Percentiles rank a stretch among this genome's conserved stretches.
phyloP scores from a whole-genome alignment of 495 filamentous ascomycete species.

The Bacidia rubella region DNA sequence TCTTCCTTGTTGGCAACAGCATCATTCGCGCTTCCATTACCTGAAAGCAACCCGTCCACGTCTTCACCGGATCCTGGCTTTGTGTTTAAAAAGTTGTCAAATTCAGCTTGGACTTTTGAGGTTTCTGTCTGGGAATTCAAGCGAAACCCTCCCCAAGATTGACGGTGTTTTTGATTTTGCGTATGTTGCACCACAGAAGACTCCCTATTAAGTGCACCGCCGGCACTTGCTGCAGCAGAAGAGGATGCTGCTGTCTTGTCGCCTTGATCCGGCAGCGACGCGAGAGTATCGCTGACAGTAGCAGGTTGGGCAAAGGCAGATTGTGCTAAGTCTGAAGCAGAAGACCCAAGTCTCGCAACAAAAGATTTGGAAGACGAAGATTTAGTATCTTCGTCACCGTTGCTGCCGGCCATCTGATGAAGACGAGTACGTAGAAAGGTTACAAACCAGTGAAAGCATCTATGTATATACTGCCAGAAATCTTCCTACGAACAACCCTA shows the following conservation, averaged over 20 bases:
- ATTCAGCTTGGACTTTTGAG: neutral
- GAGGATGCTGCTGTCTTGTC: neutral
- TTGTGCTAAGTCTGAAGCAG: slow-evolving; percentile 10
- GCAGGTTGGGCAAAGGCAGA: neutral
- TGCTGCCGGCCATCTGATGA: neutral
- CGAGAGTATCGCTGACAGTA: neutral
- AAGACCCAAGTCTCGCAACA: slow-evolving; percentile 1
- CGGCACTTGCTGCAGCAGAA: too few relatives aligned
- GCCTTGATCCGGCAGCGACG: neutral
- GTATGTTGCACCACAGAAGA: too few relatives aligned
- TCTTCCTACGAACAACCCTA: too few relatives aligned
- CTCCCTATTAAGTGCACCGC: too few relatives aligned
- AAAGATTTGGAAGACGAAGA: neutral
- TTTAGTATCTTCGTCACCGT: neutral
- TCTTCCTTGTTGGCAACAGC: too few relatives aligned
- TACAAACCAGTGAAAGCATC: too few relatives aligned
- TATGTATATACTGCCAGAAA: too few relatives aligned
- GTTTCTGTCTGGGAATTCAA: too few relatives aligned
- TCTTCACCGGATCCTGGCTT: neutral
- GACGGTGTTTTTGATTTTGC: too few relatives aligned
- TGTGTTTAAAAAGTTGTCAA: neutral
- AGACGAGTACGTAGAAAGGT: too few relatives aligned
- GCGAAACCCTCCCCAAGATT: too few relatives aligned
- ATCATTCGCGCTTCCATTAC: too few relatives aligned
- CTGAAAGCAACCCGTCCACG: neutral